Base-by-base conservation (phyloP, 345 rosid species). In the Brassica incana region DNA sequence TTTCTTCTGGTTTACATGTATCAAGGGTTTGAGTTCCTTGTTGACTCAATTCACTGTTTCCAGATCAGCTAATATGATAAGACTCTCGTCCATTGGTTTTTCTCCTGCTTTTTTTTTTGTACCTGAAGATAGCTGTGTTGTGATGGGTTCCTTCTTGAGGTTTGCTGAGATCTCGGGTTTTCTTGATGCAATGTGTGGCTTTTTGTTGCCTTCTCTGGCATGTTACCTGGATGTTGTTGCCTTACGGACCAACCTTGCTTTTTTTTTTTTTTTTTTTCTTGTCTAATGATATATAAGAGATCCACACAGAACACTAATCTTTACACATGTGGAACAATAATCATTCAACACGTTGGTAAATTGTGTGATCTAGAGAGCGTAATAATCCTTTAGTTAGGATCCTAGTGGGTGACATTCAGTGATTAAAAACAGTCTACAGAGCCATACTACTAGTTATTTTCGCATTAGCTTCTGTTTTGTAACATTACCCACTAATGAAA, bases 1-100 rank as follows among this genome's bases (percentile, higher is more conserved):
- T 78, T 3, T 78, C 43, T 32, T 61, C 52, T 78, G 18, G 33
- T 16, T 65, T 72, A 23, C 67, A 64, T 36, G 43, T 69, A 33
- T 71, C 18, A 33, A 69, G 52, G 29, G 29, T 40, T 65, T 45
- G 52, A 59, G 62, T 66, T 38, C 12, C 36, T 60, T 40, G 11
- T 56, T n/a, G 45, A 68, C 50, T 29, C 38, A 40, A 40, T 40
- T 36, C 45, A 64, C 1, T n/a, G 36, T 74, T 74, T 74, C 18
- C 23, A 5, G 78, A 52, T 65, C 32, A 32, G 30, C 32, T 45
- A 9, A 29, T 10, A 3, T 14, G 2, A 16, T 70, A 52, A 16
- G 30, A 71, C 32, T 52, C 36, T 33, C 4, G n/a, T n/a, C 52
- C 1, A 5, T 27, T 52, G 23, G 64, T 33, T 65, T 65, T 56